Evolutionary conservation across 345 rosid genomes (phyloP), one percentile per base, ranked within the genome.

Genomic region (Viola odorata): DNA sequence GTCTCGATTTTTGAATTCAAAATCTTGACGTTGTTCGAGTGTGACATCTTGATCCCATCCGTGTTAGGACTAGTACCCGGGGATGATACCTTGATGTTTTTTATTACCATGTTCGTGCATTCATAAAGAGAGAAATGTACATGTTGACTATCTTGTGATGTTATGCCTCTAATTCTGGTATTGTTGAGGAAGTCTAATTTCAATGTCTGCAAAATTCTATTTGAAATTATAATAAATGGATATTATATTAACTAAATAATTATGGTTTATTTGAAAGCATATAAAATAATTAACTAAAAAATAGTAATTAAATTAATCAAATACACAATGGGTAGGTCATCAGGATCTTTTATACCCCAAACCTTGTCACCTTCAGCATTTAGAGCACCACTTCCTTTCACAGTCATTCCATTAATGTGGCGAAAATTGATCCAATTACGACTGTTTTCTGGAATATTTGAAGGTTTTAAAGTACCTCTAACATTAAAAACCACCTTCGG

Each of bases 11-110:
- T 41, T 0, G 83, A 77, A 37, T 77, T 64, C 4, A 60, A 55
- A 42, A 84, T 48, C 2, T 41, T 42, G 12, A 84, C 56, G 41
- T 60, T 50, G 7, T 67, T 65, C 8, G 85, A 78, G 12, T 60
- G 53, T 5, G 64, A 77, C 0, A 86, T 64, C 37, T 84, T 82
- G 57, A 82, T 79, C 45, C 87, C 94, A 56, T 82, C 86, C 0
- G 90, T 86, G 73, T 86, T 86, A 0, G 86, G 94, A 54, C 94
- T 86, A 15, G 76, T 55, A 1, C 23, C 55, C 2, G 90, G 86
- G 12, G 90, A 86, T 7, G 41, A 23, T 16, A 84, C 61, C n/a
- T 1, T 51, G 0, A 80, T 5, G 0, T 39, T 54, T 0, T 45
- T n/a, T 0, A 77, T 9, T 8, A 3, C 59, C 0, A 75, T 12